Evolutionary conservation across 208 protist genomes (phyloP), one percentile per base, ranked within the genome.

Genomic region (Leishmania martiniquensis): DNA sequence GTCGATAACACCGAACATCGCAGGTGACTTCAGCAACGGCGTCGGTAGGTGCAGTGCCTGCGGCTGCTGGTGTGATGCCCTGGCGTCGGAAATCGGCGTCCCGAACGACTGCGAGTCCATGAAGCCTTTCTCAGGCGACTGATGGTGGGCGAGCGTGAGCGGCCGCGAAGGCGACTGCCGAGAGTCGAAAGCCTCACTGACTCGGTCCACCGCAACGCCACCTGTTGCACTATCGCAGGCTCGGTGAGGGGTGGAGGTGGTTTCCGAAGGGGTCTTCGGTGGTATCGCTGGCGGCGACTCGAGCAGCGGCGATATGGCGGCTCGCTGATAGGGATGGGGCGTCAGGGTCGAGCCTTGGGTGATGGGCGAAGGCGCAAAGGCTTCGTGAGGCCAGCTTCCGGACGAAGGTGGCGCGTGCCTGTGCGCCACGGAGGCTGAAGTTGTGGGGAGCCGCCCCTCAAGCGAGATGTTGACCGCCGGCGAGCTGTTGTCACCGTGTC

Each of bases 1-100:
- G 29, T 77, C 70, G 69, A 85, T 85, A 17, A 85, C 81, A 29
- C 81, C 81, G 42, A 80, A 85, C 81, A 85, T 85, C 47, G 76
- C 81, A 10, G 81, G 81, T 44, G 75, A 29, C 12, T 67, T 72
- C 22, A 22, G 60, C 49, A 7, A 17, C 13, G 57, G 54, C 37
- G 52, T 54, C 6, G 65, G 63, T 32, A 72, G 47, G 22, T 72
- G 68, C 3, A 42, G 6, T n/a, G 15, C 29, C 49, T 37, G 47
- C 49, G 17, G 44, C 25, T 10, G 47, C n/a, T 57, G 44, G 44
- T 72, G 25, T n/a, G n/a, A n/a, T n/a, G n/a, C n/a, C n/a, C n/a
- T n/a, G n/a, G n/a, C n/a, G n/a, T n/a, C n/a, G n/a, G n/a, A n/a
- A n/a, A n/a, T n/a, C 22, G 68, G 47, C 15, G 59, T 75, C 77